phyloP scores from a whole-genome alignment of 179 eudicot genomes.

The Camellia oleifera region DNA sequence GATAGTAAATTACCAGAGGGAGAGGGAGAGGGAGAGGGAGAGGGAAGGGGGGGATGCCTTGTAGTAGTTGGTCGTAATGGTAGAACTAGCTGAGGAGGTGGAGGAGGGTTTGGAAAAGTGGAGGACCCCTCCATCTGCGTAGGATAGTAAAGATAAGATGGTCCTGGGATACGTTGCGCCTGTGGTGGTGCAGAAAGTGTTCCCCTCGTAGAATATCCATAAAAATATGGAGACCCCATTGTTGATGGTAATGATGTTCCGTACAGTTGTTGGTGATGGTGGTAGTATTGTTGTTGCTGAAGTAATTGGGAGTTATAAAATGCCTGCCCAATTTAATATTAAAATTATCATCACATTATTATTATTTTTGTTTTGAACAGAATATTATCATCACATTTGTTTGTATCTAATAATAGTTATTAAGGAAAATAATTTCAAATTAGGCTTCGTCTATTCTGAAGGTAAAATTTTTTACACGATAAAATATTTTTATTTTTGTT shows the following conservation, averaged over 20 bases:
- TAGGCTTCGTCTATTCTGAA: too few species aligned
- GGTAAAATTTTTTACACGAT: too few species aligned
- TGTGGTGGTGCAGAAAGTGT: conserved; percentile 18
- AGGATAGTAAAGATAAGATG: conserved; percentile 39
- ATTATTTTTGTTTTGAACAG: too few species aligned
- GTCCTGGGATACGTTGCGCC: conserved; percentile 29
- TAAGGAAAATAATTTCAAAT: too few species aligned
- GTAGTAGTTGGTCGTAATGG: conserved; percentile 4
- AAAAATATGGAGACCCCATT: conserved; percentile 35
- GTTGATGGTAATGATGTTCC: conserved; percentile 29
- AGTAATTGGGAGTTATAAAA: conserved; percentile 29
- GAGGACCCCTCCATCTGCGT: conserved; percentile 26
- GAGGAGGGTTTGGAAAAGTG: conserved; percentile 15
- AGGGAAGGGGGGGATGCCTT: conserved; percentile 20
- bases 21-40: too few species aligned
- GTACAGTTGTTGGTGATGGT: conserved; percentile 28
- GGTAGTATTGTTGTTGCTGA: conserved; percentile 41
- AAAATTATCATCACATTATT: background rate
- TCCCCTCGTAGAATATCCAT: conserved; percentile 39
- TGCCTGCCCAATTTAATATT: conserved; percentile 15
- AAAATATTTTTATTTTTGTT: too few species aligned
- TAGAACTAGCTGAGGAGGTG: conserved; percentile 14
- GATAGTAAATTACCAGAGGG: conserved; percentile 24
- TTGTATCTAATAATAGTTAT: too few species aligned
- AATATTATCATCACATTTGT: too few species aligned